These are phyloP conservation scores for Phoenix dactylifera DNA, from an alignment of 176 grass and related monocot species.

Conservation along the genomic window DNA sequence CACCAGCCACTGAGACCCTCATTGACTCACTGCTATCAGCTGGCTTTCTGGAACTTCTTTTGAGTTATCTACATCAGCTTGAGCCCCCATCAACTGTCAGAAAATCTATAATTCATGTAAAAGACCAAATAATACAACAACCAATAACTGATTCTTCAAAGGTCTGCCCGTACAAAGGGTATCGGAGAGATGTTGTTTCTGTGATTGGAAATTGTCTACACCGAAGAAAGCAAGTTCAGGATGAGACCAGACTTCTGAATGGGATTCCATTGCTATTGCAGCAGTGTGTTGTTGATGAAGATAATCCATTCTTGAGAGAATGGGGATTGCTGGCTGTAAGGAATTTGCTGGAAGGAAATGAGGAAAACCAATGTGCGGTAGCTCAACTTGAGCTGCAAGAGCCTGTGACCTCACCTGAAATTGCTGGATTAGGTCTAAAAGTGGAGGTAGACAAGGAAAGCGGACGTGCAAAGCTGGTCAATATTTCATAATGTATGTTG, in stretches of 20 bases:
- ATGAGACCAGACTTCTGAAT: slow-evolving; percentile 54
- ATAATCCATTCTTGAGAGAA: slow-evolving; percentile 80
- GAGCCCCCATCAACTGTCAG: slow-evolving; percentile 80
- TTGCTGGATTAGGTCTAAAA: slow-evolving; percentile 57
- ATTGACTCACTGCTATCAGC: slow-evolving; percentile 48
- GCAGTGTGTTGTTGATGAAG: slow-evolving; percentile 85
- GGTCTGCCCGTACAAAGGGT: slow-evolving; percentile 79
- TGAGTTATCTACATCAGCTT: slow-evolving; percentile 53
- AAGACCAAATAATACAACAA: slow-evolving; percentile 20
- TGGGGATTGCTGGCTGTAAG: slow-evolving; percentile 73
- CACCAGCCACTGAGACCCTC: slow-evolving; percentile 19
- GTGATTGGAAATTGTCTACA: slow-evolving; percentile 72
- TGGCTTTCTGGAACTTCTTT: slow-evolving; percentile 47
- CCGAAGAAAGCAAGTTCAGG: slow-evolving; percentile 55
- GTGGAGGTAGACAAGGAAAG: slow-evolving; percentile 77
- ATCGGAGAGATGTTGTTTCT: slow-evolving; percentile 72
- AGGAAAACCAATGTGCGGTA: slow-evolving; percentile 64
- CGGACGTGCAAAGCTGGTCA: slow-evolving; percentile 56
- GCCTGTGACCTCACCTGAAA: slow-evolving; percentile 62
- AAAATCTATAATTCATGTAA: slow-evolving; percentile 39
- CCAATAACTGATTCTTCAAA: slow-evolving; percentile 27
- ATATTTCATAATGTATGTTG: slow-evolving; percentile 47
- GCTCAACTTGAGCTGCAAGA: slow-evolving; percentile 69
- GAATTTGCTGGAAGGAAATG: slow-evolving; percentile 80
- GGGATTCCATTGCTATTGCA: slow-evolving; percentile 66